Evolutionary conservation across 371 early-diverging fungal species (phyloP).

Genomic region (Apophysomyces ossiformis): DNA sequence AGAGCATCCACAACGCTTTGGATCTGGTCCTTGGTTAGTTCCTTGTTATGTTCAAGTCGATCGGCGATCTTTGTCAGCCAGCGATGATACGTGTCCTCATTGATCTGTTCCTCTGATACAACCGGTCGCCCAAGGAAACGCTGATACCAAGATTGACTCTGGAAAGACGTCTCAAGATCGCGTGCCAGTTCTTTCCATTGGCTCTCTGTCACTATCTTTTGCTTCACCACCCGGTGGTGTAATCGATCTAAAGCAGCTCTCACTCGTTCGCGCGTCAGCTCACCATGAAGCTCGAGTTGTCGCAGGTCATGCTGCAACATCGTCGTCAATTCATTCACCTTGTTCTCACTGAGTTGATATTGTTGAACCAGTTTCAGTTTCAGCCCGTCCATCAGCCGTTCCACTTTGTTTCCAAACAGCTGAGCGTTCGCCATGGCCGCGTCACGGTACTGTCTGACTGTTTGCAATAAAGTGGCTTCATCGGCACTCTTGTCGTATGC

Average conservation of each 20-base stretch:
- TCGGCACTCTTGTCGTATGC: constrained; percentile 31
- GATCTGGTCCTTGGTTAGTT: constrained; percentile 40
- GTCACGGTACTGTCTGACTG: constrained; percentile 41
- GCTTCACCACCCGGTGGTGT: constrained; percentile 27
- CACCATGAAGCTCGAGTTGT: constrained; percentile 40
- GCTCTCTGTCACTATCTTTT: constrained; percentile 37
- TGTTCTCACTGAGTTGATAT: constrained; percentile 29
- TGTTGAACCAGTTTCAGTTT: constrained; percentile 39
- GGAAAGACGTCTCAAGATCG: constrained; percentile 34
- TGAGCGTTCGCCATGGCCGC: constrained; percentile 37
- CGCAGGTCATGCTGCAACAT: constrained; percentile 41
- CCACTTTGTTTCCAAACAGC: constrained; percentile 36
- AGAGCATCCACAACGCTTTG: constrained; percentile 25
- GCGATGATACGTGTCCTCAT: constrained; percentile 32
- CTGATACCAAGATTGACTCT: constrained; percentile 33
- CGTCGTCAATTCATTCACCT: constrained; percentile 25
- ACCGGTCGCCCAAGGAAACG: constrained; percentile 23
- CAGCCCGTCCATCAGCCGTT: constrained; percentile 34
- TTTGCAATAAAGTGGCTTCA: constrained; percentile 27
- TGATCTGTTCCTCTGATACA: constrained; percentile 15
- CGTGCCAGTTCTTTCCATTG: constrained; percentile 40
- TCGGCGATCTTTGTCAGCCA: constrained; percentile 36
- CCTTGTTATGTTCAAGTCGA: constrained; percentile 32
- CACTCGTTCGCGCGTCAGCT: constrained; percentile 36
- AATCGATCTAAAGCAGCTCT: constrained; percentile 36